These are phyloP conservation scores for Schizochytrium sp. DNA, from an alignment of 108 stramenopile species.

Conservation along the genomic window DNA sequence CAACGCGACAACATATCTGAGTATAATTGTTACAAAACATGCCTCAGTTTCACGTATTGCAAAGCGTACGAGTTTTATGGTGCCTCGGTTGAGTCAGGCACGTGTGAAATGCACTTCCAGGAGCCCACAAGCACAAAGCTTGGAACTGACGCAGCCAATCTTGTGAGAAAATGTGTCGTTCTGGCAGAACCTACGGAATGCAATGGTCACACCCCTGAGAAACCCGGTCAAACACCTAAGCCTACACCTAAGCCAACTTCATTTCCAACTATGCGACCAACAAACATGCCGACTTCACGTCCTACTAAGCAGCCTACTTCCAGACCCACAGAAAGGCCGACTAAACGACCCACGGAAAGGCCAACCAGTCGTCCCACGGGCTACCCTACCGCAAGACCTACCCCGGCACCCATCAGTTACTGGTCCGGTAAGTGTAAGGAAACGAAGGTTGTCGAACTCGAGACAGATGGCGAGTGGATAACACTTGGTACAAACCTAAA, in stretches of 20 bases:
- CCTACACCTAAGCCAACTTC: neutral
- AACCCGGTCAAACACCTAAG: neutral
- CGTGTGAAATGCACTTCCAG: conserved; percentile 1
- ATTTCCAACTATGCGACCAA: neutral
- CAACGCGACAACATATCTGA: neutral
- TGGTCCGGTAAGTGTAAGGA: neutral
- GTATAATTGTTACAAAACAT: neutral
- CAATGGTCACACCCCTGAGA: too few species aligned
- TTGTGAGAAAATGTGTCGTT: too few species aligned
- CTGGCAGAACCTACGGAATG: too few species aligned
- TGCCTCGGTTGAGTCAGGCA: neutral
- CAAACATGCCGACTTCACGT: neutral
- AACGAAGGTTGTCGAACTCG: neutral
- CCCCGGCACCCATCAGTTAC: too few species aligned
- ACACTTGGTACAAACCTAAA: neutral
- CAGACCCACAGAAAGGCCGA: neutral
- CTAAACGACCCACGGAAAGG: neutral
- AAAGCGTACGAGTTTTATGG: conserved; percentile 42
- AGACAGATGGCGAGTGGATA: neutral
- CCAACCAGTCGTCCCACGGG: too few species aligned
- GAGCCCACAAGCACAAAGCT: neutral
- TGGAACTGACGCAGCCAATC: too few species aligned
- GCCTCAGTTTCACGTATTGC: neutral
- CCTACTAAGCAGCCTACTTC: neutral
- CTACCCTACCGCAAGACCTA: too few species aligned